phyloP scores from a whole-genome alignment of 1,284 basidiomycete genomes.

The Sphagnurus paluster region DNA sequence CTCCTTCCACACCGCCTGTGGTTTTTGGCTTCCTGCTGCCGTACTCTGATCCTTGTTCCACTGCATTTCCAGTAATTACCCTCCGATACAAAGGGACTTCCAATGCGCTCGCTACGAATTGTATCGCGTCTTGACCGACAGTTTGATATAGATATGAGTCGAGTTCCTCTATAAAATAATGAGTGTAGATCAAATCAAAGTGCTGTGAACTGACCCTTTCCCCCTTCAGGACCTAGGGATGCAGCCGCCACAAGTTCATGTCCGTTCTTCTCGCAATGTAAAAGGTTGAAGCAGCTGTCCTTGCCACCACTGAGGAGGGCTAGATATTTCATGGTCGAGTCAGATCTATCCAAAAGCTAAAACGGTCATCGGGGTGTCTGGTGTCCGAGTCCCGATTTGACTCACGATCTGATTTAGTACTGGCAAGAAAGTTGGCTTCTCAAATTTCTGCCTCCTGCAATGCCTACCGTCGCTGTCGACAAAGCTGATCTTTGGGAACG shows the following conservation, averaged over 20 bases:
- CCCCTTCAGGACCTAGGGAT: constrained; percentile 80
- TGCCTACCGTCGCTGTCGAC: constrained; percentile 96
- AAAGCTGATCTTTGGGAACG: constrained; percentile 92
- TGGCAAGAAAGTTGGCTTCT: constrained; percentile 8
- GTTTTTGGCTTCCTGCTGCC: constrained; percentile 58
- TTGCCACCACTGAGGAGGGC: constrained; percentile 97
- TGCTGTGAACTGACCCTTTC: constrained; percentile 66
- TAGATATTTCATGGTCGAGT: constrained; percentile 84
- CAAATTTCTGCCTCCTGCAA: constrained; percentile 34
- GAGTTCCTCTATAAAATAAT: constrained; percentile 78
- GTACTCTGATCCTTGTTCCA: constrained; percentile 87
- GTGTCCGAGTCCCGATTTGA: constrained; percentile 23
- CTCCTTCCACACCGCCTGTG: constrained; percentile 58
- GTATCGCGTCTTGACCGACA: constrained; percentile 93
- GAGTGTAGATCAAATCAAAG: constrained; percentile 16
- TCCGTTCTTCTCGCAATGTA: constrained; percentile 86
- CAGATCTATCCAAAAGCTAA: constrained; percentile 21
- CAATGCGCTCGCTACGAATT: constrained; percentile 84
- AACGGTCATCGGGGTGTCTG: constrained; percentile 20
- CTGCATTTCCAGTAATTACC: constrained; percentile 78
- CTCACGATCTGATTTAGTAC: constrained; percentile 24
- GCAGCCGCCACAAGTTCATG: constrained; percentile 91
- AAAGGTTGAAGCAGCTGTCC: constrained; percentile 95
- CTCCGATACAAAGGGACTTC: constrained; percentile 85
- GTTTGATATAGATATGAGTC: constrained; percentile 99